phyloP scores from a whole-genome alignment of 2,329 filamentous ascomycete species.

The Arthrinium puccinioides region DNA sequence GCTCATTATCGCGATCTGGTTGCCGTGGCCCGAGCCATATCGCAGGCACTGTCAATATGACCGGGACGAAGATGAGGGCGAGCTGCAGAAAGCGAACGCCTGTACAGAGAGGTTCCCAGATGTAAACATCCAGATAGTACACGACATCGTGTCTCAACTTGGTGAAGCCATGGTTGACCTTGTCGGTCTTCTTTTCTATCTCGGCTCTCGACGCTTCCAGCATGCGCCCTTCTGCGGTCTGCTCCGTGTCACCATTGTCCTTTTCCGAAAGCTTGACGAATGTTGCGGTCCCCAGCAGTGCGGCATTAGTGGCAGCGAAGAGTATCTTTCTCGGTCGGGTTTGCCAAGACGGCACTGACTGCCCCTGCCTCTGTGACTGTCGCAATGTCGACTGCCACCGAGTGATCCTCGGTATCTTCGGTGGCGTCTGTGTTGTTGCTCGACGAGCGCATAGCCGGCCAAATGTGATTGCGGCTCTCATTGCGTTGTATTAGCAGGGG shows the following conservation, averaged over 20 bases:
- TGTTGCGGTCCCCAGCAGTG: constrained; percentile 43
- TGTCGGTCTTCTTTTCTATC: constrained; percentile 60
- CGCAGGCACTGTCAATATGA: constrained; percentile 70
- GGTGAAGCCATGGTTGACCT: constrained; percentile 52
- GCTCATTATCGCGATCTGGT: constrained; percentile 62
- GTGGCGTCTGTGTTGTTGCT: constrained; percentile 7
- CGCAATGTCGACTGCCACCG: constrained; percentile 14
- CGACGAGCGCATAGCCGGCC: constrained; percentile 37
- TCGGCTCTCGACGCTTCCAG: constrained; percentile 73
- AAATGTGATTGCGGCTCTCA: constrained; percentile 36
- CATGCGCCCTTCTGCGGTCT: constrained; percentile 82
- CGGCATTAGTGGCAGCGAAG: constrained; percentile 29
- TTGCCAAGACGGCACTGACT: constrained; percentile 7
- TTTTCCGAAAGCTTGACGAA: constrained; percentile 53
- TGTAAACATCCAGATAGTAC: constrained; percentile 61
- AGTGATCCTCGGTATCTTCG: neutral
- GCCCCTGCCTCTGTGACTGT: constrained; percentile 1
- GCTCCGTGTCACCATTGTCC: constrained; percentile 37
- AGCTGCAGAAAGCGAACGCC: constrained; percentile 83
- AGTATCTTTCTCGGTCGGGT: constrained; percentile 24
- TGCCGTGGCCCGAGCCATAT: constrained; percentile 71
- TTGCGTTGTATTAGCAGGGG: too few species aligned
- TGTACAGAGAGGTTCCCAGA: constrained; percentile 84
- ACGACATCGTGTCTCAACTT: constrained; percentile 52
- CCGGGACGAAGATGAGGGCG: constrained; percentile 82